Evolutionary conservation across 1,284 basidiomycete genomes (phyloP).

Genomic region (Ceratobasidium papillatum): DNA sequence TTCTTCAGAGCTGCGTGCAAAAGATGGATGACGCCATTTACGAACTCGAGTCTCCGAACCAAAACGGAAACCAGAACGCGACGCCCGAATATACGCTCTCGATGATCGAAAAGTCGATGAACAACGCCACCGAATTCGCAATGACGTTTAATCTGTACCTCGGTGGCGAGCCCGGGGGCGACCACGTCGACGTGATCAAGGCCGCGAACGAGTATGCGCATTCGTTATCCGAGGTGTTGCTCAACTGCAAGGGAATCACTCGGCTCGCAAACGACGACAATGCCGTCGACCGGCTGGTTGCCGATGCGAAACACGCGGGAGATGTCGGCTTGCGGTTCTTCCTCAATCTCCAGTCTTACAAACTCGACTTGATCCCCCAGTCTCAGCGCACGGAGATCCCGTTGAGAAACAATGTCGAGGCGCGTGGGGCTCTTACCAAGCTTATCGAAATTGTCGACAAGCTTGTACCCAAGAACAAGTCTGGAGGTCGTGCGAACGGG

Average conservation of each 20-base stretch:
- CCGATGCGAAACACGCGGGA: slow-evolving; percentile 85
- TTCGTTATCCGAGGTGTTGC: slow-evolving; percentile 88
- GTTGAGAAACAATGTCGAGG: slow-evolving; percentile 89
- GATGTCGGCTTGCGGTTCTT: slow-evolving; percentile 92
- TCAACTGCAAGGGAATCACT: slow-evolving; percentile 95
- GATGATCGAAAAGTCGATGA: slow-evolving; percentile 96
- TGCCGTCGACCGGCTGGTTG: slow-evolving; percentile 87
- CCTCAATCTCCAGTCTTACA: slow-evolving; percentile 95
- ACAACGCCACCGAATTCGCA: slow-evolving; percentile 95
- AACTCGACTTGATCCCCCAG: slow-evolving; percentile 78
- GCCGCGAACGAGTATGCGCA: slow-evolving; percentile 96
- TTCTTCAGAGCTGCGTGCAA: slow-evolving; percentile 94
- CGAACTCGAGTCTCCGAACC: slow-evolving; percentile 94
- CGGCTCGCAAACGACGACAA: slow-evolving; percentile 92
- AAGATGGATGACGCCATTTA: slow-evolving; percentile 98
- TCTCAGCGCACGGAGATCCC: slow-evolving; percentile 86
- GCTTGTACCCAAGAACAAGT: slow-evolving; percentile 86
- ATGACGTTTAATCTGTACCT: slow-evolving; percentile 93
- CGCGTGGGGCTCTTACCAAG: slow-evolving; percentile 80
- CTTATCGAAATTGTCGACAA: slow-evolving; percentile 89
- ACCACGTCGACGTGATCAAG: slow-evolving; percentile 98
- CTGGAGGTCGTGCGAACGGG: slow-evolving; percentile 80
- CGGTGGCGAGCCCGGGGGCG: slow-evolving; percentile 86
- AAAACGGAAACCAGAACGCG: slow-evolving; percentile 92
- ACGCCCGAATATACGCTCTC: slow-evolving; percentile 98